Conservation (phyloP, 2,329 filamentous ascomycete genomes). For the Zopfia rhizophila region DNA sequence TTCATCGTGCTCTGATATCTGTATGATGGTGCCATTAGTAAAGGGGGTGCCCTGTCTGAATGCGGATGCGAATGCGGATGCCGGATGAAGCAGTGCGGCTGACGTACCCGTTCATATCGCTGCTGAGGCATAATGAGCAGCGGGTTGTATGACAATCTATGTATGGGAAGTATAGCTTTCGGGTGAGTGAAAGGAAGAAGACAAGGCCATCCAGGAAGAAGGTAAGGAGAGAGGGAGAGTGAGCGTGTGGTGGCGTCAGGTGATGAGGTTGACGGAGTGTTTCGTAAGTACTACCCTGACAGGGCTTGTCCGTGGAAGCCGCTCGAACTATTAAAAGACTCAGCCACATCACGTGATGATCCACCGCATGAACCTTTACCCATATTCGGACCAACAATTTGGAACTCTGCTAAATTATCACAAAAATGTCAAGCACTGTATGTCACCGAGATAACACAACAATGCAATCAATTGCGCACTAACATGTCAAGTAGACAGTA, state of each 20-base stretch:
- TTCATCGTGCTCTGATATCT: slow-evolving; percentile 58
- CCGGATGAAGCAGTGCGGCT: slow-evolving; percentile 21
- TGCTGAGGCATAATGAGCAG: slow-evolving; percentile 58
- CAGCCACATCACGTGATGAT: slow-evolving; percentile 15
- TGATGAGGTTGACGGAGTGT: slow-evolving; percentile 22
- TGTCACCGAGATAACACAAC: slow-evolving; percentile 2
- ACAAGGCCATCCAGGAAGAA: slow-evolving; percentile 13
- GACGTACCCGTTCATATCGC: slow-evolving; percentile 61
- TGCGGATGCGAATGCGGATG: slow-evolving; percentile 10
- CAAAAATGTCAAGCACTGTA: slow-evolving; percentile 26
- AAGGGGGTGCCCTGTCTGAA: slow-evolving; percentile 11
- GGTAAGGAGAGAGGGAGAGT: slow-evolving; percentile 5
- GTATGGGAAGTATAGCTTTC: no score
- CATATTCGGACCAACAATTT: no score
- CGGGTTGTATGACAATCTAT: no score
- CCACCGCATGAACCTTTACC: slow-evolving; percentile 8
- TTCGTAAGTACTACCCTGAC: slow-evolving; percentile 21
- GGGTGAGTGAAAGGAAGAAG: slow-evolving; percentile 14
- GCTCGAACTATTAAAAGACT: neutral
- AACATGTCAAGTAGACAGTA: slow-evolving; percentile 37
- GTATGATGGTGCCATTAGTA: slow-evolving; percentile 27
- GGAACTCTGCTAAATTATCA: no score
- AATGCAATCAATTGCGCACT: neutral
- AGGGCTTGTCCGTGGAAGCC: neutral
- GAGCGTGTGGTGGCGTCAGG: slow-evolving; percentile 16